Evolutionary conservation across 73 alveolate genomes (phyloP).

Genomic region (Strombidium stylifer): DNA sequence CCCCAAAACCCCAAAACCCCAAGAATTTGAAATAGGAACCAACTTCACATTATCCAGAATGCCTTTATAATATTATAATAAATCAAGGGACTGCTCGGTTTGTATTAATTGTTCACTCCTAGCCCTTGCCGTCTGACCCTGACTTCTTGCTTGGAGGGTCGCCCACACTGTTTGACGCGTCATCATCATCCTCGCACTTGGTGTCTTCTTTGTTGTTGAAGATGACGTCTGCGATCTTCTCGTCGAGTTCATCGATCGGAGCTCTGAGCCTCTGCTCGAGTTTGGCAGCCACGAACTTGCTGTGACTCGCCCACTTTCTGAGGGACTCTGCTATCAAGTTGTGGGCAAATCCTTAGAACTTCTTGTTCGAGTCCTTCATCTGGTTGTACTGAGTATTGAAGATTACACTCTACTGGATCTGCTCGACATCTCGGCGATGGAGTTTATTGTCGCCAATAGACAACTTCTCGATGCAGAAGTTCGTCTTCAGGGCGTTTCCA

Average conservation of each 20-base stretch:
- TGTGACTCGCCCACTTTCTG: constrained; percentile 58
- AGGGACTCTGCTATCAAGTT: constrained; percentile 65
- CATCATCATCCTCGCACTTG: constrained; percentile 41
- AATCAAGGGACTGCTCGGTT: too few relatives aligned
- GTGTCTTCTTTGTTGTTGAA: constrained; percentile 43
- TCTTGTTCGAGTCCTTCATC: constrained; percentile 63
- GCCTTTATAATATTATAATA: too few relatives aligned
- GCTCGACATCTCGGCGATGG: constrained; percentile 50
- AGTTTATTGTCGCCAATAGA: constrained; percentile 68
- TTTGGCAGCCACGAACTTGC: constrained; percentile 64
- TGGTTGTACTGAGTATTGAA: constrained; percentile 68
- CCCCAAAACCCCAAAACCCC: too few relatives aligned
- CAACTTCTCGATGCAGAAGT: constrained; percentile 67
- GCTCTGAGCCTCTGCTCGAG: constrained; percentile 50
- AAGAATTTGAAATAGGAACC: too few relatives aligned
- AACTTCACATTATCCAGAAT: too few relatives aligned
- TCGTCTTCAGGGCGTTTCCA: constrained; percentile 70
- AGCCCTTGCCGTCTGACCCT: constrained; percentile 2
- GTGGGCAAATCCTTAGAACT: constrained; percentile 73
- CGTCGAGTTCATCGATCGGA: constrained; percentile 66
- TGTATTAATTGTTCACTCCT: too few relatives aligned
- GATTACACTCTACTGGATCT: constrained; percentile 62
- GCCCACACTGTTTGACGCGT: too few relatives aligned
- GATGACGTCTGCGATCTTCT: constrained; percentile 62
- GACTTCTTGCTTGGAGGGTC: too few relatives aligned